phyloP scores from a whole-genome alignment of 2,329 filamentous ascomycete species.

The Fusarium foetens region DNA sequence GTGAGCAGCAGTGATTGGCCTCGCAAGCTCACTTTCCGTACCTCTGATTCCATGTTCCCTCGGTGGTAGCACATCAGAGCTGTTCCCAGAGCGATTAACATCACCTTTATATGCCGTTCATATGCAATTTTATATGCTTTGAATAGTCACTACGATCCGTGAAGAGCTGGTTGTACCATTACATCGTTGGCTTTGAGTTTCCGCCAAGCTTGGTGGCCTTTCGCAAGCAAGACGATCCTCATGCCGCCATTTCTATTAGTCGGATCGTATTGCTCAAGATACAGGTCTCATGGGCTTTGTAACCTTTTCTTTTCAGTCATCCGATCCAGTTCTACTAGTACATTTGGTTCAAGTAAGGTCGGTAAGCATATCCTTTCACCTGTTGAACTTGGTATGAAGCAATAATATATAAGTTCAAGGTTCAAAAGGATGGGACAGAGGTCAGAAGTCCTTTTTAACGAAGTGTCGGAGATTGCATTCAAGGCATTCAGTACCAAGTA shows the following conservation, averaged over 20 bases:
- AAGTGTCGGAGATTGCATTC: too few relatives aligned
- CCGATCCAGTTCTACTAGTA: not conserved
- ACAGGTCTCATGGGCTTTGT: too few relatives aligned
- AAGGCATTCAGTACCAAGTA: too few relatives aligned
- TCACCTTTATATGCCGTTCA: not conserved
- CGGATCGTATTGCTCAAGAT: too few relatives aligned
- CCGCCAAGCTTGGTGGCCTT: not conserved
- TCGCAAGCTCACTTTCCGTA: not conserved
- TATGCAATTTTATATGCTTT: accelerated
- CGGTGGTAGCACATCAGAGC: not conserved
- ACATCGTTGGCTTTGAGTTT: too few relatives aligned
- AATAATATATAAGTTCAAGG: too few relatives aligned
- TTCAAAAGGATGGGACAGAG: accelerated
- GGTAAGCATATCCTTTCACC: not conserved
- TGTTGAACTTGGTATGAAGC: not conserved
- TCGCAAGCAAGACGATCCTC: not conserved
- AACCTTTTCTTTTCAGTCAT: accelerated
- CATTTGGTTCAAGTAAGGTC: too few relatives aligned
- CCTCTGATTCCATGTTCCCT: not conserved
- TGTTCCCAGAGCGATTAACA: not conserved
- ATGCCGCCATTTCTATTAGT: too few relatives aligned
- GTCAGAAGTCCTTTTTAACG: accelerated
- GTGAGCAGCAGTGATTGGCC: not conserved
- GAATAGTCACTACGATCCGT: too few relatives aligned
- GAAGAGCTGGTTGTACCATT: not conserved